Evolutionary conservation across 768 basidiomycete genomes (phyloP), one percentile per base, ranked within the genome.

Genomic region (Daedalea quercina): DNA sequence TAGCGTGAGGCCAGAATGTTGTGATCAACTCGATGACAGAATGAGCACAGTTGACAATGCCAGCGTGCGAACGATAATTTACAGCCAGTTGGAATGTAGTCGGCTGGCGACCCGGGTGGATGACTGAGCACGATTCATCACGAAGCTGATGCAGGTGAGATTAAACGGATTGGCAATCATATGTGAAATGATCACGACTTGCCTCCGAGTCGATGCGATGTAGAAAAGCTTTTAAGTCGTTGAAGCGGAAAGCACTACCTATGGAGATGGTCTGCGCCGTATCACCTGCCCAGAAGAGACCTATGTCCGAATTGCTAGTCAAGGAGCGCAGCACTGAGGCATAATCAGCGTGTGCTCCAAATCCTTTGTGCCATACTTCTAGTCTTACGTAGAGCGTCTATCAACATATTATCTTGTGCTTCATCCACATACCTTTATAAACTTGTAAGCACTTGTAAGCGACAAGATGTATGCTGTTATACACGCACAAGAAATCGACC

Each of bases 251-350:
- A 0, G 84, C 76, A 56, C 83, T 85, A 2, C 87, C 87, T 0
- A 78, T 76, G 0, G 84, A 81, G 35, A 90, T 89, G 0, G 87
- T 85, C 56, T 90, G 87, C 0, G 87, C 85, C 0, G 87, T 88
- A 60, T 90, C 87, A 0, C 88, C 87, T 1, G 44, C 52, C 52
- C 52, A 53, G 37, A 53, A 53, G 2, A 53, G 45, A 3, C 52
- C 52, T 1, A 7, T 43, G 2, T 45, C 52, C 3, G 52, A 25
- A 22, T 53, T 53, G 37, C 24, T 46, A 31, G 44, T 45, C 4
- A 47, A 15, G 7, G 44, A 33, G 33, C 52, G 28, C 17, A 53
- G 13, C 2, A 53, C 52, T 53, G 33, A 12, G 9, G 31, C 2
- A 44, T 31, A 31, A 17, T 42, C 9, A 51, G 22, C 19, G 24